Conservation (phyloP, 192 early-diverging fungal genomes). For the Dispira simplex region DNA sequence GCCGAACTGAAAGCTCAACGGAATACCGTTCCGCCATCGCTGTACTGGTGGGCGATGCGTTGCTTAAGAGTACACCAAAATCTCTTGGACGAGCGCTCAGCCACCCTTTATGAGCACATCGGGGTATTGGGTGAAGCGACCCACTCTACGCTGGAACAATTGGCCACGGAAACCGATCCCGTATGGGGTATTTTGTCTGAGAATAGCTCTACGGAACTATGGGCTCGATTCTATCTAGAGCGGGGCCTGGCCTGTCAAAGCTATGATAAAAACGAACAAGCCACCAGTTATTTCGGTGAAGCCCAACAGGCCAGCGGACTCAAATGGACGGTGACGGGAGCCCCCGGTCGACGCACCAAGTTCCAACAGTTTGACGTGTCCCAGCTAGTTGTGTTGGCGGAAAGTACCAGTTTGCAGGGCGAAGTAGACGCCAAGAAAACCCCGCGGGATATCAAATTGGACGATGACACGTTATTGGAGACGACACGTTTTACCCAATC, state of each 20-base stretch:
- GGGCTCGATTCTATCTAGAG: conserved; percentile 61
- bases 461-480: conserved; percentile 90
- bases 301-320: conserved; percentile 71
- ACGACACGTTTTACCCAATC: conserved; percentile 44
- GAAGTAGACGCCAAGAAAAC: conserved; percentile 7
- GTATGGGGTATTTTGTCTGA: neutral
- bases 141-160: conserved; percentile 13
- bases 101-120: conserved; percentile 15
- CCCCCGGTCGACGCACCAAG: conserved; percentile 78
- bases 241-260: conserved; percentile 60
- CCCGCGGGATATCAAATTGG: conserved; percentile 67
- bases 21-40: conserved; percentile 17
- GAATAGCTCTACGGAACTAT: neutral
- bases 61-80: conserved; percentile 60
- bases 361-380: conserved; percentile 81
- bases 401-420: conserved; percentile 37
- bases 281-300: conserved; percentile 39
- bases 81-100: conserved; percentile 31
- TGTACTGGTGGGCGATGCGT: conserved; percentile 64
- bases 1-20: conserved; percentile 10
- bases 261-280: conserved; percentile 55
- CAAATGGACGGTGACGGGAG: conserved; percentile 77
- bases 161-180: neutral
- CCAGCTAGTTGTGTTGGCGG: conserved; percentile 84
- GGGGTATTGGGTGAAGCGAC: conserved; percentile 12